Conservation (phyloP, 176 grass and related monocot genomes). For the Zizania latifolia region DNA sequence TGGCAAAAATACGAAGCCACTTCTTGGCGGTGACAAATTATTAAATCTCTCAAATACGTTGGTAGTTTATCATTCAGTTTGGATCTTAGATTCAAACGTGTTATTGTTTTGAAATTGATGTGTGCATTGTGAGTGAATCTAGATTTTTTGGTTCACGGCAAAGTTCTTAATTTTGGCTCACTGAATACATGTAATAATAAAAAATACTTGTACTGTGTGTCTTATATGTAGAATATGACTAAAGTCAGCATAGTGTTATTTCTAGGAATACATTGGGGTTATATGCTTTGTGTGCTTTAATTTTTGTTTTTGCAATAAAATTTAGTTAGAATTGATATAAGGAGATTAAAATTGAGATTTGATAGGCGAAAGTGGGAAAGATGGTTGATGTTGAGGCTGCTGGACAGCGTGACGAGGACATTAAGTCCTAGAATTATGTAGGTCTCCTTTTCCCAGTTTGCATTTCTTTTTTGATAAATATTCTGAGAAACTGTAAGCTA, state of each 20-base stretch:
- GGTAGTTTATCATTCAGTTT: neutral
- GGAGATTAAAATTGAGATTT: constrained; percentile 76
- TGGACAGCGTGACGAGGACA: constrained; percentile 45
- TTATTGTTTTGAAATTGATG: neutral
- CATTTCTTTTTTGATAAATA: constrained; percentile 5
- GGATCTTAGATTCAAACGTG: neutral
- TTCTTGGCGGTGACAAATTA: too few relatives aligned
- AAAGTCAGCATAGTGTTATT: neutral
- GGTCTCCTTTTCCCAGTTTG: constrained; percentile 49
- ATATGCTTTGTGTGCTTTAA: neutral
- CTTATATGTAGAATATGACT: too few relatives aligned
- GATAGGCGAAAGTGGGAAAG: constrained; percentile 83
- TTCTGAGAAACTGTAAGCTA: neutral
- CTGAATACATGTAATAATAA: too few relatives aligned
- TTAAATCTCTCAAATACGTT: too few relatives aligned
- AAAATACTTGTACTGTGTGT: neutral
- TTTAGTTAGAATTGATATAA: constrained; percentile 21
- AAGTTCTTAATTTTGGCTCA: too few relatives aligned
- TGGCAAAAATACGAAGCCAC: too few relatives aligned
- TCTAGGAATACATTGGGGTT: neutral
- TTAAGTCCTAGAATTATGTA: constrained; percentile 61
- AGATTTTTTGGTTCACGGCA: neutral
- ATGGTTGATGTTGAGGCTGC: constrained; percentile 89
- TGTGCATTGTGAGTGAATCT: neutral
- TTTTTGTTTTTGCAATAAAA: neutral